A percentile compares a stretch with the other conserved stretches of the same genome.
Evolutionary conservation across 306 rosid genomes (phyloP).

Genomic region (Neltuma alba): DNA sequence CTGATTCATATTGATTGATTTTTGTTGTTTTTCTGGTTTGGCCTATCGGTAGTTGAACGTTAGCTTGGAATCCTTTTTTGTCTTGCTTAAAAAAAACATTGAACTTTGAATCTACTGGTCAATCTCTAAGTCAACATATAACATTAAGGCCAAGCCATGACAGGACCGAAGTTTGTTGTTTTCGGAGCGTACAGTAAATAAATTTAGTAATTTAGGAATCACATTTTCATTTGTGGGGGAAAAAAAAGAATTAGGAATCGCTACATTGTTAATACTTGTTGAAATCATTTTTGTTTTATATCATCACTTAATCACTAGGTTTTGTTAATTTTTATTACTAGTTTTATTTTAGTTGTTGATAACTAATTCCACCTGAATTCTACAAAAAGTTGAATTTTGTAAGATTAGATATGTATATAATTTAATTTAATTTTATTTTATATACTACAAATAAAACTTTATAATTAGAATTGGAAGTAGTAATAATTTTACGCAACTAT

Average conservation of each 20-base stretch:
- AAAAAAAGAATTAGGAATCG: background rate
- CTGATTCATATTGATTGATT: background rate
- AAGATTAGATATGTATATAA: background rate
- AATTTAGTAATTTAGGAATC: background rate
- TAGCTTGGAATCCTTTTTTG: too few species aligned
- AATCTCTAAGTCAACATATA: background rate
- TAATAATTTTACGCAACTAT: background rate
- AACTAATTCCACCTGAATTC: background rate
- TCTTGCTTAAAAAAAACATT: too few species aligned
- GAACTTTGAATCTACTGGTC: background rate
- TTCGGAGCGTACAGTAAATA: background rate
- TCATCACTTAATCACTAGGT: too few species aligned
- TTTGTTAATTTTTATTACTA: background rate
- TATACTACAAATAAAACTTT: too few species aligned
- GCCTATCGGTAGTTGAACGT: background rate
- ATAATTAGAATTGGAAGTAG: too few species aligned
- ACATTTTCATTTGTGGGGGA: background rate
- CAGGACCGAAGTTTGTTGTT: background rate
- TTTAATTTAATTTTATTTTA: background rate
- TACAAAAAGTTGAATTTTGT: background rate
- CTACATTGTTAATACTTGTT: background rate
- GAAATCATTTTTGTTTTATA: background rate
- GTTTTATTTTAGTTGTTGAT: background rate
- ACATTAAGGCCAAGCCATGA: background rate
- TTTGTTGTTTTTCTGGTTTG: background rate